Conservation (phyloP, 2,329 filamentous ascomycete species). For the Helminthosporium solani region DNA sequence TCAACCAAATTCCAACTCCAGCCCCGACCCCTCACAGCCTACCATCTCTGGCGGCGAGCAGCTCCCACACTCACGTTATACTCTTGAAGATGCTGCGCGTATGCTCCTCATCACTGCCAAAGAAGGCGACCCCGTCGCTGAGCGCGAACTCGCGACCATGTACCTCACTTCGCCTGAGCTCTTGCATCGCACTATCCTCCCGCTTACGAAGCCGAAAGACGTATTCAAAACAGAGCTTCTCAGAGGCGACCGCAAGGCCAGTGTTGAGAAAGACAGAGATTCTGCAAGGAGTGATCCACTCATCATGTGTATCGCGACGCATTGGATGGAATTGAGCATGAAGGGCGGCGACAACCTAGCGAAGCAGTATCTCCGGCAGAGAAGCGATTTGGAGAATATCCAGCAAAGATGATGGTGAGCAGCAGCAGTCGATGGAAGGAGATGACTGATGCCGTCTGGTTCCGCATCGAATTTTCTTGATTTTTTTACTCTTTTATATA, state of each 20-base stretch:
- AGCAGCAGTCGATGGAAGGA: not conserved
- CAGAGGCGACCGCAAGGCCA: constrained; percentile 58
- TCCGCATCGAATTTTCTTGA: not conserved
- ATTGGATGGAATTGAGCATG: constrained; percentile 94
- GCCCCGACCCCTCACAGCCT: constrained; percentile 9
- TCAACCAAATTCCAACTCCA: constrained; percentile 23
- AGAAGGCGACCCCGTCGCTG: constrained; percentile 83
- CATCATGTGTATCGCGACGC: constrained; percentile 89
- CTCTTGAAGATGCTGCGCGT: constrained; percentile 75
- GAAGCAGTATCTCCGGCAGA: constrained; percentile 75
- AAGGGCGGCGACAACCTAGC: constrained; percentile 84
- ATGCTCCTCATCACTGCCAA: constrained; percentile 94
- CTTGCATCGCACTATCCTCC: constrained; percentile 74
- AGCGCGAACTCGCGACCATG: constrained; percentile 89
- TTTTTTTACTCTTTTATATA: not conserved
- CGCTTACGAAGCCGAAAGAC: constrained; percentile 79
- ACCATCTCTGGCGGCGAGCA: constrained; percentile 6
- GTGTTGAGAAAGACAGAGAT: constrained; percentile 48
- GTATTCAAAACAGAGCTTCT: constrained; percentile 89
- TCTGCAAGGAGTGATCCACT: constrained; percentile 73
- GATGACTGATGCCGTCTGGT: not conserved
- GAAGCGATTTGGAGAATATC: constrained; percentile 62
- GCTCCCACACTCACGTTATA: constrained; percentile 56
- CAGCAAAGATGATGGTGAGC: constrained; percentile 40
- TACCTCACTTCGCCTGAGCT: constrained; percentile 91